phyloP scores from a whole-genome alignment of 1,284 basidiomycete species.

The Cutaneotrichosporon sp. region DNA sequence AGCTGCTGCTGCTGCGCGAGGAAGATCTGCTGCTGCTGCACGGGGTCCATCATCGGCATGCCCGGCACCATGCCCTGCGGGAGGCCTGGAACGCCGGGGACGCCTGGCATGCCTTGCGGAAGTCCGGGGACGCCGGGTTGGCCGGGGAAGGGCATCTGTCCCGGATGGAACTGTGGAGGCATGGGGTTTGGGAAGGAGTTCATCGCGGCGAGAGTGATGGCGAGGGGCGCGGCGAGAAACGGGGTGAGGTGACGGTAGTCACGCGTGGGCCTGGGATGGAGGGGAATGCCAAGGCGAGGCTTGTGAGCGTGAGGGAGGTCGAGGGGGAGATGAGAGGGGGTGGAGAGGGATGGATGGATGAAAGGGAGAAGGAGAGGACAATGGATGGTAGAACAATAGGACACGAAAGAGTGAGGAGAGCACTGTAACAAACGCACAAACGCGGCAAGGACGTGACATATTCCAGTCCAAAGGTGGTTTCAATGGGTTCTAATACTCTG shows the following conservation, averaged over 20 bases:
- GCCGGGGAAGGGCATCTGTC: slow-evolving; percentile 9
- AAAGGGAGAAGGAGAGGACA: background rate
- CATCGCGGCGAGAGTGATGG: slow-evolving; percentile 9
- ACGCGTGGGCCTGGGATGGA: background rate
- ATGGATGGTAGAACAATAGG: no score
- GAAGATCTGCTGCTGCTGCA: slow-evolving; percentile 23
- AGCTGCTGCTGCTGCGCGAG: slow-evolving; percentile 27
- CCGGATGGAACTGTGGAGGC: slow-evolving; percentile 15
- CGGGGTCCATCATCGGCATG: slow-evolving; percentile 17
- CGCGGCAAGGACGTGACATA: no score
- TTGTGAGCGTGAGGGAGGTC: no score
- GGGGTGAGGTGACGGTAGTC: background rate
- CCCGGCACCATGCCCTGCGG: slow-evolving; percentile 12
- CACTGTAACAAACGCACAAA: no score
- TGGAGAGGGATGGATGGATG: background rate
- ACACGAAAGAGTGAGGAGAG: no score
- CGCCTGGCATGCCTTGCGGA: slow-evolving; percentile 4
- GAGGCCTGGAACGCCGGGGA: slow-evolving; percentile 7
- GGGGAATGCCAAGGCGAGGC: background rate
- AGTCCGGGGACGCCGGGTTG: slow-evolving; percentile 6
- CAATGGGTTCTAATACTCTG: no score
- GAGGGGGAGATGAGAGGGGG: no score
- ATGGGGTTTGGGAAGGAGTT: slow-evolving; percentile 24
- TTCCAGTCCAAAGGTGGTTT: no score
- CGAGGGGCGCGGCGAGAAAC: background rate